Evolutionary conservation across 441 rosid species (phyloP), one percentile per base, ranked within the genome.

Genomic region (Macaranga tanarius): DNA sequence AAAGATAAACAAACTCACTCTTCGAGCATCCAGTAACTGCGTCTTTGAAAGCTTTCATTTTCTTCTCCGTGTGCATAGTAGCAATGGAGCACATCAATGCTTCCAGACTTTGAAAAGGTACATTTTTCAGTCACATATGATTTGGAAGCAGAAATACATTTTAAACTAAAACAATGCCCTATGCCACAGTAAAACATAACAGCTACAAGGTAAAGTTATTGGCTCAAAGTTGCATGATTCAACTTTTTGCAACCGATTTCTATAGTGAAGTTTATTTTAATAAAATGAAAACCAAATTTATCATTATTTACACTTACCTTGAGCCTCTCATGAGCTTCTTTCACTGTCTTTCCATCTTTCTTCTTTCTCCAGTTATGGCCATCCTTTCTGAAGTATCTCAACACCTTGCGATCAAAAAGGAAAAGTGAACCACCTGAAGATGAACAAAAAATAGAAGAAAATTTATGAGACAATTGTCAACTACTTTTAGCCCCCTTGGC

Each of bases 281-380:
- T 17, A n/a, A 62, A 62, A 12, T 31, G 16, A 34, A 52, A 34
- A 55, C 42, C 23, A 16, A 23, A 50, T 5, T 16, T 40, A 28
- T 4, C 15, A 20, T 69, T 55, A 17, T 42, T 15, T 17, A 58
- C 47, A 60, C 72, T 51, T 63, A 79, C 82, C 77, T 76, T 79
- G 58, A 79, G 79, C 73, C 48, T 72, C 65, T 76, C 82, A 64
- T 79, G 82, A 76, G 77, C 82, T 73, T 79, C 82, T 54, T 69
- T 79, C 44, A 76, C 77, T 1, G 79, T 79, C 74, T 76, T 79
- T 23, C 82, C 82, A 73, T 79, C 79, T 52, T 65, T 76, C 38
- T 76, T 76, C 74, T 79, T 79, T 70, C 82, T 79, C 82, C 82
- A 79, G 65, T 58, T 79, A 63, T 76, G 82, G 2, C 82, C 82